Evolutionary conservation across 441 rosid species (phyloP), one percentile per base, ranked within the genome.

Genomic region (Melianthus villosus): DNA sequence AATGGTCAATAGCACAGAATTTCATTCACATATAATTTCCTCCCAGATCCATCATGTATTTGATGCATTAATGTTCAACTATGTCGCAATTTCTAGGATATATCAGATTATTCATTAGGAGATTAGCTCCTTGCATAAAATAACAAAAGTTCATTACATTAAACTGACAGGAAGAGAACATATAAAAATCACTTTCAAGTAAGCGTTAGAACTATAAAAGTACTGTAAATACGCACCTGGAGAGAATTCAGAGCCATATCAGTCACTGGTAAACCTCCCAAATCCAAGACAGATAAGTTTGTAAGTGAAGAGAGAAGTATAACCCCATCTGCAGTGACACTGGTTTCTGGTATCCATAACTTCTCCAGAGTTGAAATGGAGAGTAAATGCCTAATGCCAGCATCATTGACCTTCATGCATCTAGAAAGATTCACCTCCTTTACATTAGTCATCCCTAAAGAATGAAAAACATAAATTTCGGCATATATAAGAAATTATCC

Each of bases 241-340:
- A 89, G 79, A 51, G 82, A 71, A 29, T 16, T 63, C 57, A 89
- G 52, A 10, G 78, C 64, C 17, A 3, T 19, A 66, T 89, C 89
- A 23, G 73, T 71, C 11, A 81, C 96, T 17, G 80, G 89, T 49
- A 89, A 68, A 53, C 85, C 94, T 11, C 97, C 93, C 57, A 81
- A 64, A 54, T 84, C 94, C 38, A 84, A 45, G 25, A 62, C 46
- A n/a, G 68, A 64, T 62, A 89, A 57, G 29, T 68, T 62, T 48
- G 46, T 57, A 22, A 84, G 92, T 7, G 82, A 65, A 31, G 83
- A 66, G 26, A 89, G 72, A 48, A 79, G 66, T n/a, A 58, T 52
- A 34, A 81, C 60, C 8, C 94, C 85, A 48, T 70, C 57, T 3
- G 71, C 71, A 1, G 78, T 72, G 25, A 81, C 25, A 2, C 72